Conservation (phyloP, 1,139 yeast species). For the Candida sp. region DNA sequence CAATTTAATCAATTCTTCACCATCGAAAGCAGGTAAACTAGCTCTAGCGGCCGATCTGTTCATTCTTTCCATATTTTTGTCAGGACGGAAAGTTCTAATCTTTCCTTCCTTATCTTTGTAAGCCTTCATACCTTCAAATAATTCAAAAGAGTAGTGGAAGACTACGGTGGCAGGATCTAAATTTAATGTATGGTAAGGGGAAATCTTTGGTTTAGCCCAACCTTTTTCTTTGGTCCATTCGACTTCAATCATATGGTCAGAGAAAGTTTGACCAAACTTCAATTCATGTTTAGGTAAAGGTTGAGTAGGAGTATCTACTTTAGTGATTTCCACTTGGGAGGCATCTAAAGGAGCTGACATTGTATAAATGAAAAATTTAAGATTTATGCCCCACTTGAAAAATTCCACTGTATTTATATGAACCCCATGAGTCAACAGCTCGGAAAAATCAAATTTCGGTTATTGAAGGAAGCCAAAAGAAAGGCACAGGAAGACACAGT, state of each 20-base stretch:
- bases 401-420: too few species aligned
- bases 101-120: conserved; percentile 67
- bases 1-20: conserved; percentile 69
- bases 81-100: conserved; percentile 84
- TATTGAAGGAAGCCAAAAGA: background rate
- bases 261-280: conserved; percentile 82
- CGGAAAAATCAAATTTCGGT: background rate
- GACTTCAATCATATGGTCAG: conserved; percentile 86
- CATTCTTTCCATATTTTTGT: conserved; percentile 89
- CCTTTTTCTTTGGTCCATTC: conserved; percentile 80
- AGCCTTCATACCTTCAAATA: conserved; percentile 97
- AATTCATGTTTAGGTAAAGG: conserved; percentile 72
- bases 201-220: conserved; percentile 83
- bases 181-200: conserved; percentile 73
- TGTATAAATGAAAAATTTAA: background rate
- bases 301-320: conserved; percentile 59
- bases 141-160: conserved; percentile 91
- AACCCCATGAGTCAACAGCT: background rate
- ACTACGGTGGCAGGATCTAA: conserved; percentile 89
- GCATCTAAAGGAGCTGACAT: conserved; percentile 51
- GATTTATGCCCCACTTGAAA: too few species aligned
- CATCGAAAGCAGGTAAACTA: conserved; percentile 81
- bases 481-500: background rate
- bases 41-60: conserved; percentile 84
- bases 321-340: conserved; percentile 57